Percentiles rank a stretch among this genome's conserved stretches.
These are phyloP conservation scores for Claviceps pusilla DNA, from an alignment of 2,329 filamentous ascomycete genomes.

Conservation along the genomic window DNA sequence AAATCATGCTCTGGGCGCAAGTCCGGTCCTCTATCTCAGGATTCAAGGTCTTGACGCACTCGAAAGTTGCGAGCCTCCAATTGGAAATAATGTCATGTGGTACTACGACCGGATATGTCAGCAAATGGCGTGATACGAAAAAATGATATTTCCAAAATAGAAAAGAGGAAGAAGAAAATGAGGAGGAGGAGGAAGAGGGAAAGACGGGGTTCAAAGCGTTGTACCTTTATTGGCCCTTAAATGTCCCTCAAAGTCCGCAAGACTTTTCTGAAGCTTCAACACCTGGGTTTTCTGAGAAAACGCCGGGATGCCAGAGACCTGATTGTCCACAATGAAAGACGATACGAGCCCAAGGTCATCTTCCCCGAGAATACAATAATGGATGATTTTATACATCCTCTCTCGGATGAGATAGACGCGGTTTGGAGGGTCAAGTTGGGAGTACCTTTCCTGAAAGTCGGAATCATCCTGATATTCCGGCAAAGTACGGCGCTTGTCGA, in stretches of 20 bases:
- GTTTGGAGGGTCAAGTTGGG: rapidly evolving
- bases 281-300: background rate
- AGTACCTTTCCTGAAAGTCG: background rate
- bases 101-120: background rate
- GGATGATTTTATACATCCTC: background rate
- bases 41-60: background rate
- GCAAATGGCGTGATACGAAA: background rate
- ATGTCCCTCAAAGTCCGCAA: background rate
- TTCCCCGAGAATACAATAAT: background rate
- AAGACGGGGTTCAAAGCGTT: background rate
- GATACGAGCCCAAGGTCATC: background rate
- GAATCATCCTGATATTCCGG: background rate
- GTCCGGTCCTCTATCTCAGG: background rate
- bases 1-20: rapidly evolving
- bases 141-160: background rate
- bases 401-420: background rate
- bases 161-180: too few relatives aligned
- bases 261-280: background rate
- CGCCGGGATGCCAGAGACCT: too few relatives aligned
- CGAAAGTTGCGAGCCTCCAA: background rate
- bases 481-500: background rate
- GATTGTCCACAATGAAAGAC: too few relatives aligned
- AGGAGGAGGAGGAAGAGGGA: too few relatives aligned
- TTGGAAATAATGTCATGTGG: background rate
- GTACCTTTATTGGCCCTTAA: background rate